These are phyloP conservation scores for Raffaelea arxii DNA, from an alignment of 2,329 filamentous ascomycete genomes.

Conservation along the genomic window DNA sequence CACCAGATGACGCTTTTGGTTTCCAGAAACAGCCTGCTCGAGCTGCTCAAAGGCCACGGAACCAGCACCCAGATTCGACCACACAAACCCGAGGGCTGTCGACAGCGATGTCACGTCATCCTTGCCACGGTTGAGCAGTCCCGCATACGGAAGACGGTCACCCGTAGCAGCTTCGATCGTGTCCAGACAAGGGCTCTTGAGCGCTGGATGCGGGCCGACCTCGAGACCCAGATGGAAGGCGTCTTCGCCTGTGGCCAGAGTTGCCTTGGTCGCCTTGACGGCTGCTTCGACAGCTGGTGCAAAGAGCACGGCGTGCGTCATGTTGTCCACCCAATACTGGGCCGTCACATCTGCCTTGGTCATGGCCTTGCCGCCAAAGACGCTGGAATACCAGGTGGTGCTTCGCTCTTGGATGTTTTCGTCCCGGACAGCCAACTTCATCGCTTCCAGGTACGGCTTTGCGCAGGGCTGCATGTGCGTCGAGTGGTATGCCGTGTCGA, in stretches of 20 bases:
- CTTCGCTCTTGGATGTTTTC: slow-evolving; percentile 15
- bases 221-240: slow-evolving; percentile 11
- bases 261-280: not conserved
- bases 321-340: slow-evolving; percentile 22
- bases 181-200: slow-evolving; percentile 10
- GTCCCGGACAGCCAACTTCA: too few relatives aligned
- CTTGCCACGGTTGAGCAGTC: not conserved
- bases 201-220: slow-evolving; percentile 16
- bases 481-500: slow-evolving; percentile 41
- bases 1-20: not conserved
- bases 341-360: slow-evolving; percentile 9
- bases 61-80: not conserved
- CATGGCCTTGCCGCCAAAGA: slow-evolving; percentile 10
- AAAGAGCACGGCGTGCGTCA: slow-evolving; percentile 21
- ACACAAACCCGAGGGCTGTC: not conserved
- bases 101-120: slow-evolving; percentile 6
- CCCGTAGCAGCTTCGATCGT: slow-evolving; percentile 14
- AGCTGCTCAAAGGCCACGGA: not conserved
- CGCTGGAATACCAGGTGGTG: slow-evolving; percentile 30
- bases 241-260: too few relatives aligned
- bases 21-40: not conserved
- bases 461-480: slow-evolving; percentile 32
- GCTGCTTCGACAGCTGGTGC: slow-evolving; percentile 5
- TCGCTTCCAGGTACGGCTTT: slow-evolving; percentile 22
- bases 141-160: not conserved